phyloP scores from a whole-genome alignment of 805 yeast genomes.

The Starmerella etchellsii region DNA sequence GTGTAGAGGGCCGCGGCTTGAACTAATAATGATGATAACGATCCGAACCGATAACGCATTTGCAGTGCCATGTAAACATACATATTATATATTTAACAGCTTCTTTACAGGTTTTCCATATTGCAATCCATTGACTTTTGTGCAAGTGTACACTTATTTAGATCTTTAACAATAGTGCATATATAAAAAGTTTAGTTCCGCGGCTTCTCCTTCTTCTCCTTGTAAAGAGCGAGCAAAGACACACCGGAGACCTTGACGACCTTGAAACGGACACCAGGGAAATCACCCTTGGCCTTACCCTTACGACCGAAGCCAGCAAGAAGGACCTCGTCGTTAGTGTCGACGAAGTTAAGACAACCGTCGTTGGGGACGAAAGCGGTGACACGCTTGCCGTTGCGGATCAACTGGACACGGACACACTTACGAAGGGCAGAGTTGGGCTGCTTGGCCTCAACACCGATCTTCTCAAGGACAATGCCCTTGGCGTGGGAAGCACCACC shows the following conservation, averaged over 20 bases:
- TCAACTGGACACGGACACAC: slow-evolving; percentile 99
- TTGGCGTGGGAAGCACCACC: slow-evolving; percentile 99
- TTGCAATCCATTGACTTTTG: too few relatives aligned
- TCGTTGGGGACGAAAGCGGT: slow-evolving; percentile 99
- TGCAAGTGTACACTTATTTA: too few relatives aligned
- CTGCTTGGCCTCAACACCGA: slow-evolving; percentile 99
- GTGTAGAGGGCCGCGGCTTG: slow-evolving; percentile 55
- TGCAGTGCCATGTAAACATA: too few relatives aligned
- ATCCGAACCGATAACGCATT: too few relatives aligned
- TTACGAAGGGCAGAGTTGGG: slow-evolving; percentile 99
- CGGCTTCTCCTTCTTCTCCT: slow-evolving; percentile 99
- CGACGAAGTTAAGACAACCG: slow-evolving; percentile 99
- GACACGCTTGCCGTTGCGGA: slow-evolving; percentile 99
- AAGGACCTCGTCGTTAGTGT: slow-evolving; percentile 98
- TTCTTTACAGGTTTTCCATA: too few relatives aligned
- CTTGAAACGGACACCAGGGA: slow-evolving; percentile 99
- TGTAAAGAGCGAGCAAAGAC: slow-evolving; percentile 98
- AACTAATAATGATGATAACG: slow-evolving; percentile 14
- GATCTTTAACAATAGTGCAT: not conserved
- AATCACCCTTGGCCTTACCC: slow-evolving; percentile 99
- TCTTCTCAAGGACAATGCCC: slow-evolving; percentile 98
- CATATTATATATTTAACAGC: too few relatives aligned
- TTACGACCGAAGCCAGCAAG: slow-evolving; percentile 99
- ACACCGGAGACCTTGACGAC: slow-evolving; percentile 99
- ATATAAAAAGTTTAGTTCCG: slow-evolving; percentile 55